Evolutionary conservation across 176 grass and related monocot species (phyloP).

Genomic region (Triticum turgidum): DNA sequence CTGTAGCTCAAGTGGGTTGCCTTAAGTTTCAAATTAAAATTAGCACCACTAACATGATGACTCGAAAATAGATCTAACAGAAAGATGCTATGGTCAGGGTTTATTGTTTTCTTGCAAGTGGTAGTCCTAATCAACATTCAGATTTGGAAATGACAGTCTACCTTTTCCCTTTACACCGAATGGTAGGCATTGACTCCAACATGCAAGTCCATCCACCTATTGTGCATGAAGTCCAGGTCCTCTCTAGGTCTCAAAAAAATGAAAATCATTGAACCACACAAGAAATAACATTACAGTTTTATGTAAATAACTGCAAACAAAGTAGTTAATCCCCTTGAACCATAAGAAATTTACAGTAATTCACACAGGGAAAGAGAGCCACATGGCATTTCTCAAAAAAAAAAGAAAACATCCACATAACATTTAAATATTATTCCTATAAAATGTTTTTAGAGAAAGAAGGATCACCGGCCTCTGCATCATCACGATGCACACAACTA

Average conservation of each 20-base stretch:
- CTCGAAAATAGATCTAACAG: neutral
- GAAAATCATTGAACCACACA: neutral
- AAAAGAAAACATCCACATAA: too few species aligned
- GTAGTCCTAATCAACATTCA: conserved; percentile 41
- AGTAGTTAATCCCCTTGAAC: neutral
- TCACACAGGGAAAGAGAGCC: neutral
- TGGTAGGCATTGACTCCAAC: neutral
- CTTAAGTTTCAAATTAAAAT: neutral
- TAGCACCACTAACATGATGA: neutral
- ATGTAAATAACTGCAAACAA: neutral
- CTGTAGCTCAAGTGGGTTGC: neutral
- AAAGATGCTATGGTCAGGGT: neutral
- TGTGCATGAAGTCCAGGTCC: neutral
- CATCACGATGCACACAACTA: too few species aligned
- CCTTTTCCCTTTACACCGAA: neutral
- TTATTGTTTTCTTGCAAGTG: conserved; percentile 2
- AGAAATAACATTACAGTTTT: neutral
- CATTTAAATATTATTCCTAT: too few species aligned
- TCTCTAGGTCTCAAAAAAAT: neutral
- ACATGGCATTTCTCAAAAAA: too few species aligned
- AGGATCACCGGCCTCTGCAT: too few species aligned
- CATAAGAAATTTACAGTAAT: neutral
- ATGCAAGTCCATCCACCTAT: neutral
- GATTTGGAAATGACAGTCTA: neutral
- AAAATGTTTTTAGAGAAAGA: too few species aligned